A percentile compares a stretch with the other conserved stretches of the same genome.
Conservation (phyloP, 495 filamentous ascomycete species). For the Penicillium cinerascens region DNA sequence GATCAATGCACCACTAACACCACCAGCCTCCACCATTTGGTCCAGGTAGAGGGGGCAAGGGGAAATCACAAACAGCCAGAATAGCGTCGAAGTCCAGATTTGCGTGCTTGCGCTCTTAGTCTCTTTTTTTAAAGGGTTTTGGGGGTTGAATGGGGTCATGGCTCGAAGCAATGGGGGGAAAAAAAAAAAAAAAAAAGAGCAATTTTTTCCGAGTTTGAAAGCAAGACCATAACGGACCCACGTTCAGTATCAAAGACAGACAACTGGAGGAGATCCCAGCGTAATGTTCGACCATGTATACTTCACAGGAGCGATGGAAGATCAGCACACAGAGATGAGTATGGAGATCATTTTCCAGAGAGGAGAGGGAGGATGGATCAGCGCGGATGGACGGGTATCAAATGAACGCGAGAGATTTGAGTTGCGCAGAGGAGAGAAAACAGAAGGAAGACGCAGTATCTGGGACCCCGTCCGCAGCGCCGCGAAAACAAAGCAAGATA, state of each 20-base stretch:
- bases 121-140: slow-evolving; percentile 24
- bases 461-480: slow-evolving; percentile 38
- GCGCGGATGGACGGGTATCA: slow-evolving; percentile 43
- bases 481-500: slow-evolving; percentile 21
- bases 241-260: slow-evolving; percentile 9
- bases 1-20: slow-evolving; percentile 47
- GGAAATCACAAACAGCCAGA: slow-evolving; percentile 30
- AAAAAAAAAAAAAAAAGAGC: neutral
- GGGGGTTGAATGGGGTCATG: slow-evolving; percentile 3
- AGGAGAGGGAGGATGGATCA: slow-evolving; percentile 24
- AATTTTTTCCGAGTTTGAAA: neutral
- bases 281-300: slow-evolving; percentile 26
- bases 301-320: slow-evolving; percentile 17
- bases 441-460: slow-evolving; percentile 38
- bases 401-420: slow-evolving; percentile 37
- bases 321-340: neutral
- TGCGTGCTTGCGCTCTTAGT: slow-evolving; percentile 34
- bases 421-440: slow-evolving; percentile 22
- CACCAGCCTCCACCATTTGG: slow-evolving; percentile 39
- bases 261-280: slow-evolving; percentile 1
- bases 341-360: neutral
- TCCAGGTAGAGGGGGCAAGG: slow-evolving; percentile 39
- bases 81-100: slow-evolving; percentile 34
- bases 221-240: slow-evolving; percentile 7
- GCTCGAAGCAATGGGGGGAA: slow-evolving; percentile 1